These are phyloP conservation scores for Actinidia chinensis DNA, from an alignment of 179 eudicot genomes.

Conservation along the genomic window DNA sequence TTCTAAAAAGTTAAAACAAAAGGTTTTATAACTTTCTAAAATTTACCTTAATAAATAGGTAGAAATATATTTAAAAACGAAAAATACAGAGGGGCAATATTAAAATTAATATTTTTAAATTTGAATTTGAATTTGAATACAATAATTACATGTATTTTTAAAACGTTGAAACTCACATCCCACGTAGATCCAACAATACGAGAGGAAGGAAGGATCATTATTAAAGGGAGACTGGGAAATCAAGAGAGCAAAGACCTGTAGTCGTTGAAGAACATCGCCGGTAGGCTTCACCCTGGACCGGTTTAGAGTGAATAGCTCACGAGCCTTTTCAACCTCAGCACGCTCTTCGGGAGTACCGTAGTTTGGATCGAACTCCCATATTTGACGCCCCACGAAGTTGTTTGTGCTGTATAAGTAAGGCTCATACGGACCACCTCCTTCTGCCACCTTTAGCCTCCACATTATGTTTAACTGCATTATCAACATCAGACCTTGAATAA, in stretches of 20 bases:
- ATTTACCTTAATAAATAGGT: no score
- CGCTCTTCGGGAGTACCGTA: slow-evolving; percentile 13
- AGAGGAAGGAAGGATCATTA: no score
- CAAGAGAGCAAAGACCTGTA: neutral
- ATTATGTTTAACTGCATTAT: neutral
- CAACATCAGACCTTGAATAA: no score
- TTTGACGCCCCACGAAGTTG: slow-evolving; percentile 15
- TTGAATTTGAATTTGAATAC: no score
- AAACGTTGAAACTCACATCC: no score
- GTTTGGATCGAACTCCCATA: slow-evolving; percentile 20
- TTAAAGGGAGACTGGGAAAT: neutral
- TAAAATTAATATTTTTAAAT: no score
- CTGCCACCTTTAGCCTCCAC: slow-evolving; percentile 19
- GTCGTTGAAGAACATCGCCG: slow-evolving; percentile 4
- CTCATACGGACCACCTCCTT: slow-evolving; percentile 8
- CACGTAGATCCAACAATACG: neutral
- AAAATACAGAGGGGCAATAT: no score
- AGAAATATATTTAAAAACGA: no score
- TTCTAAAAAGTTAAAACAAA: no score
- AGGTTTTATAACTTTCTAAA: no score
- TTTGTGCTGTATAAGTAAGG: slow-evolving; percentile 9
- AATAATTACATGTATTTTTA: no score
- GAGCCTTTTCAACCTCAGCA: neutral
- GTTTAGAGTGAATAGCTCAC: neutral
- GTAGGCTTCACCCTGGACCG: neutral